Conservation (phyloP, 371 early-diverging fungal species). For the Synchytrium microbalum region DNA sequence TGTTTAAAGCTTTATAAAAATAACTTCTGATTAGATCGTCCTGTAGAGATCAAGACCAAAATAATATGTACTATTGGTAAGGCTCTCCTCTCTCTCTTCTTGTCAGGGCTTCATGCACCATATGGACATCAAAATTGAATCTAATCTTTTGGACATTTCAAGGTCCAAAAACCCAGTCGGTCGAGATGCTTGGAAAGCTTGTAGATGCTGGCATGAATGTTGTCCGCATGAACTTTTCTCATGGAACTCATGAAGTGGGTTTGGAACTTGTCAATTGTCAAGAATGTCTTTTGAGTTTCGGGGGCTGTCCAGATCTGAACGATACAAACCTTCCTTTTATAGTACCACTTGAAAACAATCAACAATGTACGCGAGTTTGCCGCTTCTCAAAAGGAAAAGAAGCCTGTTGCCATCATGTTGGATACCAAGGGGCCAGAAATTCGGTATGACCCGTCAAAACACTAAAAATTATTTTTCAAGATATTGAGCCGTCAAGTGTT, state of each 20-base stretch:
- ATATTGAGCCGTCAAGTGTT: neutral
- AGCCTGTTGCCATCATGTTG: constrained; percentile 72
- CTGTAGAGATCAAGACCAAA: constrained; percentile 40
- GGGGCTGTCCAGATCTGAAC: neutral
- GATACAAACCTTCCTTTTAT: neutral
- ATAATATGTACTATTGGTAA: constrained; percentile 43
- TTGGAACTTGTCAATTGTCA: no score
- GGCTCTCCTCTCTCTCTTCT: neutral
- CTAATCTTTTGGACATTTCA: neutral
- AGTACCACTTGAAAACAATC: constrained; percentile 67
- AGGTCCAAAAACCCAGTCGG: constrained; percentile 44
- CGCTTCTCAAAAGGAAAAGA: constrained; percentile 14
- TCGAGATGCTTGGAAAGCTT: constrained; percentile 77
- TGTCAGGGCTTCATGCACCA: no score
- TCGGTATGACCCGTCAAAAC: constrained; percentile 24
- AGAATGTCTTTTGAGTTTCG: no score
- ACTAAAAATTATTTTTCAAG: neutral
- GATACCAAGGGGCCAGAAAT: constrained; percentile 81
- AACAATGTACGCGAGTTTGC: constrained; percentile 30
- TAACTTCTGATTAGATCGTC: no score
- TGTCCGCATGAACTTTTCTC: constrained; percentile 91
- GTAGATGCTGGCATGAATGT: constrained; percentile 94
- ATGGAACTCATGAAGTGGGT: constrained; percentile 80
- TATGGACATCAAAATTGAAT: constrained; percentile 1
- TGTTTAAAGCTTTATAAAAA: no score